Evolutionary conservation across 805 yeast genomes (phyloP).

Genomic region (Saturnispora zaruensis): DNA sequence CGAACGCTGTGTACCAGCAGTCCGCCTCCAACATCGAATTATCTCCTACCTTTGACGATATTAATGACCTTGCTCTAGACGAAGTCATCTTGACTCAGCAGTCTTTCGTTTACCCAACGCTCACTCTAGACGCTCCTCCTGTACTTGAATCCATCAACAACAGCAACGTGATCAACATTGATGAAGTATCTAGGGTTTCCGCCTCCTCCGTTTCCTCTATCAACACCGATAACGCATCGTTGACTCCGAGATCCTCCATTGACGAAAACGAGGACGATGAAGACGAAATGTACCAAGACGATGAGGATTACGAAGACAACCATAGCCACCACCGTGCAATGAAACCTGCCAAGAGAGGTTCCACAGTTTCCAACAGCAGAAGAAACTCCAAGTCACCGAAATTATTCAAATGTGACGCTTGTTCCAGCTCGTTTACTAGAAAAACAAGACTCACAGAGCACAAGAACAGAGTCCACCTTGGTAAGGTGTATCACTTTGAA

Average conservation of each 20-base stretch:
- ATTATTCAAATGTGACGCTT: conserved; percentile 18
- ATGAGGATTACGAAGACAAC: not conserved
- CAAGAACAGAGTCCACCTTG: conserved; percentile 18
- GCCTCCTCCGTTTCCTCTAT: not conserved
- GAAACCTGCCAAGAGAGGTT: not conserved
- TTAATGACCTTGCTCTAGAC: conserved; percentile 4
- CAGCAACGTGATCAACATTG: not conserved
- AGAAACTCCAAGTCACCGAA: conserved; percentile 9
- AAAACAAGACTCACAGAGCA: conserved; percentile 24
- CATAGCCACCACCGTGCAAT: not conserved
- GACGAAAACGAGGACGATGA: conserved; percentile 1
- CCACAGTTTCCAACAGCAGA: not conserved
- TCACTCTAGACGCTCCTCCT: conserved; percentile 4
- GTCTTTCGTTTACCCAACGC: conserved; percentile 1
- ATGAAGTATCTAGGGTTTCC: not conserved
- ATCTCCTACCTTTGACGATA: not conserved
- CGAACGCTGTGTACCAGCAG: not conserved
- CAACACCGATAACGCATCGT: not conserved
- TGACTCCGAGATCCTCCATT: not conserved
- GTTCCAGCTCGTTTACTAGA: conserved; percentile 21
- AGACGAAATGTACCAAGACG: not conserved
- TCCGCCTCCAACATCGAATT: not conserved
- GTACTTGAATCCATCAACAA: not conserved
- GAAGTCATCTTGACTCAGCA: conserved; percentile 9
- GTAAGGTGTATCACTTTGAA: conserved; percentile 14